phyloP scores from a whole-genome alignment of 176 grass and related monocot species.

The Musa acuminata region DNA sequence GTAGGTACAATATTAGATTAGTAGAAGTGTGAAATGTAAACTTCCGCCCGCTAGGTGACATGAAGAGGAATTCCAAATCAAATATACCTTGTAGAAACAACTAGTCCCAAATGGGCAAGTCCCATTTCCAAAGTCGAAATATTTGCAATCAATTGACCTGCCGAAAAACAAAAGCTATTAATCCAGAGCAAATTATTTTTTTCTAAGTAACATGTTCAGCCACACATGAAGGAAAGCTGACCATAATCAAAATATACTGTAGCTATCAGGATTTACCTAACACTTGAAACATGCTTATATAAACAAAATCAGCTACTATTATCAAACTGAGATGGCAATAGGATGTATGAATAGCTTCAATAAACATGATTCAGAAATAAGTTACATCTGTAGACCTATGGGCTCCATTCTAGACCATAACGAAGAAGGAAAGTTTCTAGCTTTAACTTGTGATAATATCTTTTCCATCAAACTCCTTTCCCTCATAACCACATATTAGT shows the following conservation, averaged over 20 bases:
- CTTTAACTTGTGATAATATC: not conserved
- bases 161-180: not conserved
- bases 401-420: not conserved
- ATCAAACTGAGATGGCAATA: too few relatives aligned
- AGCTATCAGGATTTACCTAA: not conserved
- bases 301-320: too few relatives aligned
- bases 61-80: not conserved
- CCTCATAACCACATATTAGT: too few relatives aligned
- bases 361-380: too few relatives aligned
- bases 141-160: constrained; percentile 91
- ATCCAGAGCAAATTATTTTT: not conserved
- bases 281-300: too few relatives aligned
- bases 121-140: constrained; percentile 79
- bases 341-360: too few relatives aligned
- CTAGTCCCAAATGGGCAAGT: constrained; percentile 76
- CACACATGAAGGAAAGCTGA: too few relatives aligned
- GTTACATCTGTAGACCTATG: not conserved
- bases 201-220: not conserved
- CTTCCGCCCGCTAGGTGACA: not conserved
- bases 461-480: not conserved
- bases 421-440: not conserved
- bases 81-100: constrained; percentile 79
- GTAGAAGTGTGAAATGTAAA: not conserved
- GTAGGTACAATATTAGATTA: not conserved
- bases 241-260: too few relatives aligned